Evolutionary conservation across 2,329 filamentous ascomycete species (phyloP), one percentile per base, ranked within the genome.

Genomic region (Colletotrichum noveboracense): DNA sequence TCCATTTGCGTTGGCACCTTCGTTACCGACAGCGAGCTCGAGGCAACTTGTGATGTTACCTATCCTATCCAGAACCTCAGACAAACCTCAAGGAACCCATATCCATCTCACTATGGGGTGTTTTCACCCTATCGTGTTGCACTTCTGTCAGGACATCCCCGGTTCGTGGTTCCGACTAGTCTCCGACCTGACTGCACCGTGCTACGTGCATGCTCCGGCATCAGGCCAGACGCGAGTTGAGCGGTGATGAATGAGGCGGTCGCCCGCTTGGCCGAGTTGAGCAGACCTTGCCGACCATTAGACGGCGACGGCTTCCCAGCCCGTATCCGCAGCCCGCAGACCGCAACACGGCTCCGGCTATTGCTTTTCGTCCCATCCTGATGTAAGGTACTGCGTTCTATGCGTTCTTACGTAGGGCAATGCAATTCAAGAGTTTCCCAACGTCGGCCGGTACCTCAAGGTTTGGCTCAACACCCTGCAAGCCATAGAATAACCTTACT

Each of bases 81-180:
- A 52, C 43, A 32, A 55, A 58, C 14, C 30, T 56, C 21, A 21
- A 62, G 60, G 61, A 38, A 43, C 32, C 72, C 72, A 75, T 62
- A 38, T 21, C 62, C 18, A 62, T 75, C 52, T 72, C 69, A 73
- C 56, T 65, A 12, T 21, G 43, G 43, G 12, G 43, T 38, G 43
- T 28, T 48, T 24, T 72, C 21, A 60, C 66, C 70, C 28, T 62
- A 30, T 48, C 24, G 48, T 43, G 30, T 70, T 65, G 21, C 61
- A 65, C 28, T 43, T 43, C 65, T 65, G 58, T 65, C 52, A 65
- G 71, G 66, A 38, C 71, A 13, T 70, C 52, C 71, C 71, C 60
- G 67, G 71, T 30, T 74, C 48, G 12, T 58, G 13, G 9, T 28
- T 60, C 56, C 43, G 7, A 18, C 55, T 26, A 26, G 30, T 21